These are phyloP conservation scores for Macaranga tanarius DNA, from an alignment of 441 rosid species.

Conservation along the genomic window DNA sequence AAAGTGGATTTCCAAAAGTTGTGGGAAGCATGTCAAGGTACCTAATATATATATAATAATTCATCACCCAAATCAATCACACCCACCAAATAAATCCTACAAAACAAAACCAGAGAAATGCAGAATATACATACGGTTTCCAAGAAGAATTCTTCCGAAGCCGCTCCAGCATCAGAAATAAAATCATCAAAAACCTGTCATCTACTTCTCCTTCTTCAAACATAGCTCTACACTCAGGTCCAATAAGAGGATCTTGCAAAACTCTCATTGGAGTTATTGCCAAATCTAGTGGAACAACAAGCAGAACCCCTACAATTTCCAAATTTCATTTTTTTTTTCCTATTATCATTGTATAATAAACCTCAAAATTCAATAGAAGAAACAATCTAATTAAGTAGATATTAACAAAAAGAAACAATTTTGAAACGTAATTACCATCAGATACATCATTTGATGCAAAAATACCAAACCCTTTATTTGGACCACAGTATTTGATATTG, in stretches of 20 bases:
- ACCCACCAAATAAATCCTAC: not conserved
- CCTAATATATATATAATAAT: constrained; percentile 33
- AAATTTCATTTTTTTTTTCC: no score
- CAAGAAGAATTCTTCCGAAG: constrained; percentile 76
- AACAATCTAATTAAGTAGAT: not conserved
- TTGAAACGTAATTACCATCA: constrained; percentile 40
- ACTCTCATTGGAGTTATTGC: constrained; percentile 97
- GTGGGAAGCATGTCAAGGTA: constrained; percentile 90
- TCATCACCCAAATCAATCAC: constrained; percentile 22
- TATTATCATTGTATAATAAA: not conserved
- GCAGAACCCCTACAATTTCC: constrained; percentile 53
- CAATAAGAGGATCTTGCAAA: constrained; percentile 84
- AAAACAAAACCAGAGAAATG: not conserved
- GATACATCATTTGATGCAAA: constrained; percentile 44
- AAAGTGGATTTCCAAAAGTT: constrained; percentile 75
- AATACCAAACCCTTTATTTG: constrained; percentile 71
- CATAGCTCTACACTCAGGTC: constrained; percentile 82
- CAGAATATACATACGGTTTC: constrained; percentile 68
- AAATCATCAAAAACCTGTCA: constrained; percentile 79
- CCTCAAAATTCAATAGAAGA: not conserved
- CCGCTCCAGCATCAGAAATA: constrained; percentile 79
- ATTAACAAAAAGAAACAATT: no score
- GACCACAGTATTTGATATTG: constrained; percentile 53
- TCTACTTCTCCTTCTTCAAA: constrained; percentile 82
- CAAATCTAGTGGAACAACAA: constrained; percentile 78